Conservation (phyloP, 2,329 filamentous ascomycete genomes). For the Neurospora sp. region DNA sequence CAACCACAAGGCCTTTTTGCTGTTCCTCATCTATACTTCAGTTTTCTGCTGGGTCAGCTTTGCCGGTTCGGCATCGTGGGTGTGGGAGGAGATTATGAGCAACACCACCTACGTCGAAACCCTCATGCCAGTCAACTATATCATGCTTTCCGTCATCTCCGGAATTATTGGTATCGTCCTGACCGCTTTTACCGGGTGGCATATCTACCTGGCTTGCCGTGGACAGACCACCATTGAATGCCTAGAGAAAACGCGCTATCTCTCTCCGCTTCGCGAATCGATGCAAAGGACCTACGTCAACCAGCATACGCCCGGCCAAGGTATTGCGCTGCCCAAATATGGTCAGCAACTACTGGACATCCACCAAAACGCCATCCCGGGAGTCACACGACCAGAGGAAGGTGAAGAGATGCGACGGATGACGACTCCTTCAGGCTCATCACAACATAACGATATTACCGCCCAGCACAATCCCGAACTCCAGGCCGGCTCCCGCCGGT, state of each 20-base stretch:
- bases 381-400: conserved; percentile 71
- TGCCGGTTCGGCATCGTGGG: conserved; percentile 66
- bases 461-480: conserved; percentile 10
- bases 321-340: conserved; percentile 45
- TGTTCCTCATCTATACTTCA: conserved; percentile 84
- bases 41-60: conserved; percentile 79
- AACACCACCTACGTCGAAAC: conserved; percentile 62
- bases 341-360: conserved; percentile 71
- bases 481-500: conserved; percentile 29
- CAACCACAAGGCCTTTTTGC: conserved; percentile 92
- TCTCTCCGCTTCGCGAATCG: conserved; percentile 65
- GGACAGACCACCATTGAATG: conserved; percentile 94
- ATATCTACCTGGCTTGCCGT: conserved; percentile 67
- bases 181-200: conserved; percentile 83
- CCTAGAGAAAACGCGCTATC: conserved; percentile 88
- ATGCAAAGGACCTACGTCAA: conserved; percentile 55
- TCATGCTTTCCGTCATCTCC: conserved; percentile 74
- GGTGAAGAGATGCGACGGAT: conserved; percentile 49
- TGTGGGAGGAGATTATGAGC: conserved; percentile 72
- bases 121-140: conserved; percentile 80
- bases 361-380: conserved; percentile 71
- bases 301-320: conserved; percentile 40
- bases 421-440: conserved; percentile 1
- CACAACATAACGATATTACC: conserved; percentile 5
- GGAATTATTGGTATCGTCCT: conserved; percentile 89